These are phyloP conservation scores for Aspergillus sergii DNA, from an alignment of 2,329 filamentous ascomycete genomes.

Conservation along the genomic window DNA sequence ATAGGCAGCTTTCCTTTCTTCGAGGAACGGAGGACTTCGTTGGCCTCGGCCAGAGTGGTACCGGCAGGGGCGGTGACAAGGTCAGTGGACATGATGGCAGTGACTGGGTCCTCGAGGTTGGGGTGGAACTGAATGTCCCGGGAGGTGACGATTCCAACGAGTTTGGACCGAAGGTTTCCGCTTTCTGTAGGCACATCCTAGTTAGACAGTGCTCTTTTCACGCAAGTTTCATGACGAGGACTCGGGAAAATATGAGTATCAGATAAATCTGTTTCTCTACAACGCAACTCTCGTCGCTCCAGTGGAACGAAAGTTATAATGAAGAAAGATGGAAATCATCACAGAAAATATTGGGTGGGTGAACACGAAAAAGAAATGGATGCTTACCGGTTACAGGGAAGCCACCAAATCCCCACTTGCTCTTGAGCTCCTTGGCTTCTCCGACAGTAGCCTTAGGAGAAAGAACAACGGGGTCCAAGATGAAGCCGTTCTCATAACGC, in stretches of 20 bases:
- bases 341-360: conserved; percentile 51
- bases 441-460: conserved; percentile 83
- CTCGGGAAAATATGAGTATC: conserved; percentile 33
- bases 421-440: conserved; percentile 89
- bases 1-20: conserved; percentile 99
- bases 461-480: conserved; percentile 92
- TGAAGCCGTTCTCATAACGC: conserved; percentile 99
- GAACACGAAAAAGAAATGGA: conserved; percentile 21
- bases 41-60: conserved; percentile 83
- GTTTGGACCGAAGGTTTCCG: conserved; percentile 91
- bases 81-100: conserved; percentile 92
- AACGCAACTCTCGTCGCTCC: conserved; percentile 84
- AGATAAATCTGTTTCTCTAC: conserved; percentile 69
- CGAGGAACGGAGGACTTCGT: conserved; percentile 87
- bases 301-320: conserved; percentile 99
- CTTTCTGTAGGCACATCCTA: conserved; percentile 63
- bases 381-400: conserved; percentile 96
- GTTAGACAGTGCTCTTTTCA: conserved; percentile 20
- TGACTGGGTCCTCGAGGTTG: conserved; percentile 70
- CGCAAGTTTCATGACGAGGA: conserved; percentile 14
- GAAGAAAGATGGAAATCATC: conserved; percentile 66
- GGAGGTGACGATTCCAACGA: conserved; percentile 96
- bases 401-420: conserved; percentile 97
- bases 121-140: conserved; percentile 97
- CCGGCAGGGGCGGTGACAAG: conserved; percentile 84